These are phyloP conservation scores for Aspergillus pseudonomiae DNA, from an alignment of 2,329 filamentous ascomycete species.

Conservation along the genomic window DNA sequence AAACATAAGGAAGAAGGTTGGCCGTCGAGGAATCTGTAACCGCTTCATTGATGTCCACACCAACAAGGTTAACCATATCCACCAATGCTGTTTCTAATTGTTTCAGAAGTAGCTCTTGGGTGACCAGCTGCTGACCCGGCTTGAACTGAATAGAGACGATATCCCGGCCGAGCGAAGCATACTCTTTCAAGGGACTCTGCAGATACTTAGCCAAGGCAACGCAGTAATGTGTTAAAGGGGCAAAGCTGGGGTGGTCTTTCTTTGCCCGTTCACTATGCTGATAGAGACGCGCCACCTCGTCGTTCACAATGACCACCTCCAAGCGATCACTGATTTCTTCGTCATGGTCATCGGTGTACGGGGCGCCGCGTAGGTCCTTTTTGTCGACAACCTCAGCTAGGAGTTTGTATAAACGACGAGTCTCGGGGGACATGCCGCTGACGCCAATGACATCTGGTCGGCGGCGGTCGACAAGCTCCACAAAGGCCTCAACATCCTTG, in stretches of 20 bases:
- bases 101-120: conserved; percentile 82
- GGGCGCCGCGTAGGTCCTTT: conserved; percentile 74
- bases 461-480: conserved; percentile 75
- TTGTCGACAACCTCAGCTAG: conserved; percentile 77
- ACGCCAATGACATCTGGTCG: conserved; percentile 89
- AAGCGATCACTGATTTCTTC: conserved; percentile 77
- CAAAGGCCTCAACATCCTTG: conserved; percentile 69
- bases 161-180: conserved; percentile 87
- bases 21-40: conserved; percentile 79
- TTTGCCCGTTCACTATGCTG: conserved; percentile 82
- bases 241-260: conserved; percentile 78
- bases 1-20: conserved; percentile 86
- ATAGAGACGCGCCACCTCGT: conserved; percentile 95
- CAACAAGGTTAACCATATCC: conserved; percentile 96
- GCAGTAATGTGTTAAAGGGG: conserved; percentile 82
- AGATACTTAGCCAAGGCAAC: conserved; percentile 87
- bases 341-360: conserved; percentile 82
- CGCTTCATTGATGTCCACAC: conserved; percentile 93
- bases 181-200: conserved; percentile 95
- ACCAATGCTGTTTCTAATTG: conserved; percentile 95
- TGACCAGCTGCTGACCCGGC: conserved; percentile 83
- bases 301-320: conserved; percentile 89
- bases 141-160: conserved; percentile 86
- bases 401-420: conserved; percentile 79
- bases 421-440: conserved; percentile 85